Percentiles rank a stretch among this genome's conserved stretches.
These are phyloP conservation scores for Patellifolia procumbens DNA, from an alignment of 179 eudicot species.

Conservation along the genomic window DNA sequence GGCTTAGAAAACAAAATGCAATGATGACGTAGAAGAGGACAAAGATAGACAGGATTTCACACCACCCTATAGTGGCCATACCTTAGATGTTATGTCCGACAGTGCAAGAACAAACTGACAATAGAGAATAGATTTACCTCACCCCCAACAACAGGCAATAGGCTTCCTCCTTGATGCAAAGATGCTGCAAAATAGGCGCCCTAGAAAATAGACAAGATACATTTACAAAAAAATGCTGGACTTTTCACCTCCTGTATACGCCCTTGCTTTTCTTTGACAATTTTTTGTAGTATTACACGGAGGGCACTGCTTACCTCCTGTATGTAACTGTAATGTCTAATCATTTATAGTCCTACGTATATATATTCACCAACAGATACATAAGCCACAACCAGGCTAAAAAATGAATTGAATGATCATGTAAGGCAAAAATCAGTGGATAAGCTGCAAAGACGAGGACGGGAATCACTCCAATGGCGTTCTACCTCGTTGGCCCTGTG, in stretches of 20 bases:
- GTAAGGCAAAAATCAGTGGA: conserved; percentile 23
- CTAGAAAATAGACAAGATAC: not conserved
- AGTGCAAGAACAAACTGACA: not conserved
- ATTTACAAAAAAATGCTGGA: conserved; percentile 17
- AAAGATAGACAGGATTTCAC: no score
- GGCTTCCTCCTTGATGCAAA: not conserved
- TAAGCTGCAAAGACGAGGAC: conserved; percentile 8
- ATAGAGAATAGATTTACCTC: not conserved
- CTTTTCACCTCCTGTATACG: conserved; percentile 8
- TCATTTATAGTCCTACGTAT: not conserved
- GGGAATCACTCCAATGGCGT: conserved; percentile 11
- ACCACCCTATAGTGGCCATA: no score
- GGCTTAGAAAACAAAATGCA: no score
- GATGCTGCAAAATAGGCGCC: conserved; percentile 12
- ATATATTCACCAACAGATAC: conserved; percentile 21
- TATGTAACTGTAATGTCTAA: conserved; percentile 3
- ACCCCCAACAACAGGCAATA: not conserved
- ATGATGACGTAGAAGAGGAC: no score
- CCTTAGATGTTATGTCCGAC: not conserved
- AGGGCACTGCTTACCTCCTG: conserved; percentile 10
- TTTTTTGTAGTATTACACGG: conserved; percentile 3
- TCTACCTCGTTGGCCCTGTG: conserved; percentile 14
- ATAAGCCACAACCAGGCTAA: conserved; percentile 22
- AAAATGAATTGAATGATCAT: conserved; percentile 29
- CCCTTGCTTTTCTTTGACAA: not conserved